These are phyloP conservation scores for Aegilops longissima DNA, from an alignment of 176 grass and related monocot species.

Conservation along the genomic window DNA sequence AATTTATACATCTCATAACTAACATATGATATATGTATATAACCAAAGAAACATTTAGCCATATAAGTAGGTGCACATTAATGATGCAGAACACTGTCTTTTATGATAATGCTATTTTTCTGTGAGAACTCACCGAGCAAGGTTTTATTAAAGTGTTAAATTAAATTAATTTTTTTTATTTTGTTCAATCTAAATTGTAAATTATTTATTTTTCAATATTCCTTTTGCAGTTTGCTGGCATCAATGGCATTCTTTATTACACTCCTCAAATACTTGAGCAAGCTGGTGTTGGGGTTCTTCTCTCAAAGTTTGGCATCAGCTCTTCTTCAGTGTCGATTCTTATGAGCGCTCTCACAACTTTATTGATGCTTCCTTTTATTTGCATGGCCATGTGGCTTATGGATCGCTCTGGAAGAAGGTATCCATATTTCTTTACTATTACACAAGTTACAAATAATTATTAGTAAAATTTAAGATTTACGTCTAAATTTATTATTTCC, in stretches of 20 bases:
- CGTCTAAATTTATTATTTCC: no score
- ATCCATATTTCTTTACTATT: not conserved
- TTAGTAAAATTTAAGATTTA: not conserved
- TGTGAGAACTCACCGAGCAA: not conserved
- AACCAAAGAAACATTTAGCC: not conserved
- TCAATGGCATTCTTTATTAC: conserved; percentile 72
- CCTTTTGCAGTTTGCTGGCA: conserved; percentile 59
- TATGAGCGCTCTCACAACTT: conserved; percentile 59
- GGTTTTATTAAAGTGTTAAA: not conserved
- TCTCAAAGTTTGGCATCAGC: conserved; percentile 42
- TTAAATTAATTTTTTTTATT: not conserved
- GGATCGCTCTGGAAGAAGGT: conserved; percentile 68
- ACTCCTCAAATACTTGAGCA: conserved; percentile 73
- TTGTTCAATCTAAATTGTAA: not conserved
- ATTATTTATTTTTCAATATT: not conserved
- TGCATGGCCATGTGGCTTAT: conserved; percentile 67
- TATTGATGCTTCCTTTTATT: conserved; percentile 66
- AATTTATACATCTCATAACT: not conserved
- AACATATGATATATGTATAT: not conserved
- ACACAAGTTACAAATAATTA: not conserved
- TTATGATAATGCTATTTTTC: not conserved
- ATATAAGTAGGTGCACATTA: not conserved
- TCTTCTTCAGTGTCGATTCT: conserved; percentile 59
- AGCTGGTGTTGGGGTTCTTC: conserved; percentile 51
- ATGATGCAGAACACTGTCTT: not conserved